Percentiles rank a stretch among this genome's conserved stretches.
Evolutionary conservation across 2,329 filamentous ascomycete genomes (phyloP).

Genomic region (Celoporthe dispersa): DNA sequence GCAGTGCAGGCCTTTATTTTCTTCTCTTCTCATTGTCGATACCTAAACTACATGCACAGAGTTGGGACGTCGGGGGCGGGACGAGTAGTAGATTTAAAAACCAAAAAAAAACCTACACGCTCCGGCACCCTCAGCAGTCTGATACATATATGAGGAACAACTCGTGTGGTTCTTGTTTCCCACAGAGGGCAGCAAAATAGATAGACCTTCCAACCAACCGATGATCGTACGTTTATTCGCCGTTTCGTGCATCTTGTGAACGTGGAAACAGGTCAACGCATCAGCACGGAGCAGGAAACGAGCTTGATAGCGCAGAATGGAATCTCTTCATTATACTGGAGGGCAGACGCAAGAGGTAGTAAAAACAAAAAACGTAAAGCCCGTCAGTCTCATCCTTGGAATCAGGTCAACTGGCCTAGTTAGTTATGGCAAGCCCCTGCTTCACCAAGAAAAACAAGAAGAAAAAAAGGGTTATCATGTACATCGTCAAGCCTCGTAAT

Average conservation of each 20-base stretch:
- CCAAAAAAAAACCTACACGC: not conserved
- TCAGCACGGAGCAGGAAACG: not conserved
- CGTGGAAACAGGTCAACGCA: not conserved
- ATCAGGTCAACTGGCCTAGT: not conserved
- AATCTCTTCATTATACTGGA: not conserved
- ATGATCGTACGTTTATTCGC: not conserved
- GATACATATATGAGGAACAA: not conserved
- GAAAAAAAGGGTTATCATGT: too few species aligned
- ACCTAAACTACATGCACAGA: constrained; percentile 23
- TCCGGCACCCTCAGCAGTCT: not conserved
- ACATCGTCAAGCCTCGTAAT: constrained; percentile 4
- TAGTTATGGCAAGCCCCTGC: not conserved
- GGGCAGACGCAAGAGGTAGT: too few species aligned
- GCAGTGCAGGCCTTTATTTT: not conserved
- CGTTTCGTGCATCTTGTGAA: not conserved
- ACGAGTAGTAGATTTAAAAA: not conserved
- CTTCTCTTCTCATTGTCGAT: constrained; percentile 10
- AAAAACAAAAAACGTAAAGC: not conserved
- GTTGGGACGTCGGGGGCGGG: not conserved
- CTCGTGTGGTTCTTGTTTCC: too few species aligned
- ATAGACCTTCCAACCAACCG: not conserved
- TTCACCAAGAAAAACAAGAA: too few species aligned
- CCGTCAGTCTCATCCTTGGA: not conserved
- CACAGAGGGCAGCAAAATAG: not conserved
- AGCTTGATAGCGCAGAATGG: not conserved